Percentiles rank a stretch among this genome's conserved stretches.
These are phyloP conservation scores for Penicillium turbatum DNA, from an alignment of 495 filamentous ascomycete genomes.

Conservation along the genomic window DNA sequence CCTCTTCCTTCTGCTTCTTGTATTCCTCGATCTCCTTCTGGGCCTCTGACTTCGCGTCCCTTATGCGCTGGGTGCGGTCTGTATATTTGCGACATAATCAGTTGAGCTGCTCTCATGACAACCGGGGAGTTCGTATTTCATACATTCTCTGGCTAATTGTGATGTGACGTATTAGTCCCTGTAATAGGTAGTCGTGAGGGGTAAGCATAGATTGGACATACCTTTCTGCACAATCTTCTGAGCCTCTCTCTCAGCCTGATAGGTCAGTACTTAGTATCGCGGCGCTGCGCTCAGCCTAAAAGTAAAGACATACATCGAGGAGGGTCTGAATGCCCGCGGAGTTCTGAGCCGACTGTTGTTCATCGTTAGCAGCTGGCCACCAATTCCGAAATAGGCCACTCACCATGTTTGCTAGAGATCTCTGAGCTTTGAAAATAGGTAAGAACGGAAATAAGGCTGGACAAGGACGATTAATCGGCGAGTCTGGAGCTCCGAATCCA, in stretches of 20 bases:
- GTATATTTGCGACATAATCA: conserved; percentile 32
- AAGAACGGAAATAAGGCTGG: conserved; percentile 7
- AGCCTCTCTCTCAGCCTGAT: conserved; percentile 92
- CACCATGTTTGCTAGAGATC: conserved; percentile 37
- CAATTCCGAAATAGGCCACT: neutral
- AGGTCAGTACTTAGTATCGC: conserved; percentile 25
- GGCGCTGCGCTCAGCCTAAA: neutral
- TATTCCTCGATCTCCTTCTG: conserved; percentile 99
- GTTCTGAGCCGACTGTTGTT: conserved; percentile 91
- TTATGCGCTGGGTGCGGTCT: conserved; percentile 97
- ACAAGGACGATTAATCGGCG: conserved; percentile 20
- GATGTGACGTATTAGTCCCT: conserved; percentile 32
- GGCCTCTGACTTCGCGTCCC: conserved; percentile 88
- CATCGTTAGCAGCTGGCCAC: conserved; percentile 25
- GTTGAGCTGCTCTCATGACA: conserved; percentile 5
- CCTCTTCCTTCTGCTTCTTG: conserved; percentile 80
- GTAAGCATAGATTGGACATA: conserved; percentile 32
- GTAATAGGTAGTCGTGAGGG: neutral
- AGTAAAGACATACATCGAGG: conserved; percentile 74
- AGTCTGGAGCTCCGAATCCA: conserved; percentile 35
- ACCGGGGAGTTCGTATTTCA: conserved; percentile 14
- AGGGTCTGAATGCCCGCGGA: conserved; percentile 96
- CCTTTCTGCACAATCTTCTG: conserved; percentile 98
- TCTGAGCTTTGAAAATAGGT: conserved; percentile 13
- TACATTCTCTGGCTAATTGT: conserved; percentile 71